phyloP scores from a whole-genome alignment of 2,329 filamentous ascomycete genomes.

The Xylariaceae sp. region DNA sequence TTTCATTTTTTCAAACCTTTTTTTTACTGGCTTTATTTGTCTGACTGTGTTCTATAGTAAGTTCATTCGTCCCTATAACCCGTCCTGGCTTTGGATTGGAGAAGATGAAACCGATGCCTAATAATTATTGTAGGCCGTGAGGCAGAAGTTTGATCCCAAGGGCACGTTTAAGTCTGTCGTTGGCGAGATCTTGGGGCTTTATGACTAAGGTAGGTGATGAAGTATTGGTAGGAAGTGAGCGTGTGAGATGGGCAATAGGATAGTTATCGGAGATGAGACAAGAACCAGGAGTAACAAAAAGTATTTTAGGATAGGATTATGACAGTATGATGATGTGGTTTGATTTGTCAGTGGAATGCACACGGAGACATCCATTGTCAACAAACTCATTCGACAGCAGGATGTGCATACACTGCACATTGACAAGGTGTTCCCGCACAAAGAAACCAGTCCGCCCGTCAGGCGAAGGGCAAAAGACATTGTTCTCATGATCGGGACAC shows the following conservation, averaged over 20 bases:
- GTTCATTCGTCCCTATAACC: neutral
- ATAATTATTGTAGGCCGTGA: constrained; percentile 16
- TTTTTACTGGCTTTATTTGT: too few relatives aligned
- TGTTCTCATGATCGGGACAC: neutral
- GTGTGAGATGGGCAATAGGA: too few relatives aligned
- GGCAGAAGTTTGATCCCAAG: constrained; percentile 44
- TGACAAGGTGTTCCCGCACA: neutral
- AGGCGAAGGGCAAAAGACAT: neutral
- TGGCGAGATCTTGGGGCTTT: constrained; percentile 45
- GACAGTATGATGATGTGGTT: too few relatives aligned
- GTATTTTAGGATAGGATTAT: too few relatives aligned
- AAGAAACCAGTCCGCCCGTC: neutral
- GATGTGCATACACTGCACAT: too few relatives aligned
- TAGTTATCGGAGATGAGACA: too few relatives aligned
- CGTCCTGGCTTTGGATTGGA: neutral
- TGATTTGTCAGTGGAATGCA: too few relatives aligned
- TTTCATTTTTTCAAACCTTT: neutral
- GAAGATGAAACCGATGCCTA: neutral
- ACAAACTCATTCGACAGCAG: too few relatives aligned
- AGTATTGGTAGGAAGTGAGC: neutral
- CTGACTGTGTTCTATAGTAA: constrained; percentile 7
- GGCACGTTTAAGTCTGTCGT: constrained; percentile 43
- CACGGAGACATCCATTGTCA: too few relatives aligned
- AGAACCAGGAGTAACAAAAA: too few relatives aligned
- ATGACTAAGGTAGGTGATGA: constrained; percentile 23